Evolutionary conservation across 2,329 filamentous ascomycete species (phyloP).

Genomic region (Hypomyces perniciosus): DNA sequence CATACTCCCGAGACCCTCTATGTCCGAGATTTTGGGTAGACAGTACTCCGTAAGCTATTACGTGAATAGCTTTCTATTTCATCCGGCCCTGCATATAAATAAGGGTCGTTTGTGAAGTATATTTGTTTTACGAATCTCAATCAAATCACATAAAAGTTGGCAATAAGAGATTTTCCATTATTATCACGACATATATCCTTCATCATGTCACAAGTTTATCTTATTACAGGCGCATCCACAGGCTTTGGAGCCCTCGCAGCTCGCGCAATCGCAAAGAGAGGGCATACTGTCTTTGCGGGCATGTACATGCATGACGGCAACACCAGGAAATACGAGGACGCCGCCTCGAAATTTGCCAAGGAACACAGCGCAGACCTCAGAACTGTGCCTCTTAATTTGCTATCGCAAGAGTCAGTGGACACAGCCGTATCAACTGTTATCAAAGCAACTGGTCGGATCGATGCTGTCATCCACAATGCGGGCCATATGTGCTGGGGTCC

Average conservation of each 20-base stretch:
- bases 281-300: constrained; percentile 6
- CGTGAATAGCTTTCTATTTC: no score
- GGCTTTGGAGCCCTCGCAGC: constrained; percentile 6
- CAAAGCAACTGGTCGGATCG: constrained; percentile 3
- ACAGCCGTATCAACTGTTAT: constrained; percentile 1
- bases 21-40: no score
- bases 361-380: constrained; percentile 4
- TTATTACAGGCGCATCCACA: constrained; percentile 4
- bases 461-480: constrained; percentile 5
- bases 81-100: no score
- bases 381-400: neutral
- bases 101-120: no score
- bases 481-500: constrained; percentile 7
- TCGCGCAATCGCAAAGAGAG: constrained; percentile 4
- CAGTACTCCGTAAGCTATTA: no score
- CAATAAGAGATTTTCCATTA: no score
- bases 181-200: no score
- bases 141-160: no score
- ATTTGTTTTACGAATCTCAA: no score
- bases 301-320: constrained; percentile 4
- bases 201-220: constrained; percentile 4
- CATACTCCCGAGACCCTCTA: no score
- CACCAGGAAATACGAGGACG: constrained; percentile 5
- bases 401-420: constrained; percentile 2
- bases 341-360: neutral